Evolutionary conservation across 768 basidiomycete species (phyloP).

Genomic region (Mycena filopes): DNA sequence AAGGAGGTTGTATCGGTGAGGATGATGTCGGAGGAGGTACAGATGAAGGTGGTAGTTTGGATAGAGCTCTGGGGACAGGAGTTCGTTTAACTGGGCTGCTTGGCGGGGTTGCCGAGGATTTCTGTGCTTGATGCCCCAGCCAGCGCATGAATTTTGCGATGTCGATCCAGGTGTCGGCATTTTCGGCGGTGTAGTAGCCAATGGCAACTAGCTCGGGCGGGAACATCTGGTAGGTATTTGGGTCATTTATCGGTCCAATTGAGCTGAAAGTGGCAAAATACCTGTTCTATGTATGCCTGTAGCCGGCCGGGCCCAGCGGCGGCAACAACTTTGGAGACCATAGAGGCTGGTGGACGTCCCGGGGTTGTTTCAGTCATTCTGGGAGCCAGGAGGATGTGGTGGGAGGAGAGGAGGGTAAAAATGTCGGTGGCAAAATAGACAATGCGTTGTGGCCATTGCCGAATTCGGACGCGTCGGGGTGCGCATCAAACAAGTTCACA

Average conservation of each 20-base stretch:
- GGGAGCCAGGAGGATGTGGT: neutral
- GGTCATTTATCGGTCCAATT: neutral
- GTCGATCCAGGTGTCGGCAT: neutral
- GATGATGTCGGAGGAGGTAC: neutral
- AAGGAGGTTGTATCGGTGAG: neutral
- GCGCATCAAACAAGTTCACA: neutral
- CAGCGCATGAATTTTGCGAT: slow-evolving; percentile 8
- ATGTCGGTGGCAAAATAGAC: neutral
- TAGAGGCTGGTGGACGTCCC: neutral
- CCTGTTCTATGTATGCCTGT: neutral
- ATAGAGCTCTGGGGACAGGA: neutral
- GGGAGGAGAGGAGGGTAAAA: neutral
- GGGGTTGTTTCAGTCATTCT: neutral
- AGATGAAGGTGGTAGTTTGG: neutral
- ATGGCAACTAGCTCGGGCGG: neutral
- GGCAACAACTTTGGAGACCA: neutral
- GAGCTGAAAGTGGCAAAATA: too few species aligned
- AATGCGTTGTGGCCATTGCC: neutral
- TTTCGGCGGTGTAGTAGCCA: slow-evolving; percentile 2
- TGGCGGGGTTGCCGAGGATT: neutral
- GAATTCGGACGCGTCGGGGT: slow-evolving; percentile 1
- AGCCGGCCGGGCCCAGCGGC: neutral
- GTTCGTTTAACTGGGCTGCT: neutral
- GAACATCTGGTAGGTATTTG: neutral
- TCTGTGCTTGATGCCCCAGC: neutral